Percentiles rank a stretch among this genome's conserved stretches.
phyloP scores from a whole-genome alignment of 1,284 basidiomycete genomes.

The Cerioporus squamosus region DNA sequence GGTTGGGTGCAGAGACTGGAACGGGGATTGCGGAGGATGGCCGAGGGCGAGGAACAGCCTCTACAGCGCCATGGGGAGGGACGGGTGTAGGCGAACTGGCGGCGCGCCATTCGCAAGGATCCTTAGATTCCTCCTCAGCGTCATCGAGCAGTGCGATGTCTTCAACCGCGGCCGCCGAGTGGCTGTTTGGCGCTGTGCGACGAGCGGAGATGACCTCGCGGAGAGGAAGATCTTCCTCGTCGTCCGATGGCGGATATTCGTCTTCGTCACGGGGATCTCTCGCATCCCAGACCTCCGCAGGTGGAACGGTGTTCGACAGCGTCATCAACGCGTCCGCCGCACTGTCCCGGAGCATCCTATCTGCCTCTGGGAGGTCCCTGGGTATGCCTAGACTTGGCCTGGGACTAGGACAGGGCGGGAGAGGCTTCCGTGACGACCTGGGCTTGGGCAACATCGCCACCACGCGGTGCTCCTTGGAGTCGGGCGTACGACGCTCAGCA shows the following conservation, averaged over 20 bases:
- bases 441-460: not conserved
- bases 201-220: not conserved
- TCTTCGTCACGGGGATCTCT: slow-evolving; percentile 8
- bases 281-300: slow-evolving; percentile 7
- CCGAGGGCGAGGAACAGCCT: not conserved
- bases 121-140: no score
- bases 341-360: slow-evolving; percentile 3
- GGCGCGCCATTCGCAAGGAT: no score
- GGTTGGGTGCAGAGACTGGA: not conserved
- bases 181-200: no score
- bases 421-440: not conserved
- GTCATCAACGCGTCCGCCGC: slow-evolving; percentile 10
- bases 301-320: not conserved
- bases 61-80: not conserved
- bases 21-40: not conserved
- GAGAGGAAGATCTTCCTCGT: slow-evolving; percentile 20
- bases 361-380: slow-evolving; percentile 4
- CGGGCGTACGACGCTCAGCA: no score
- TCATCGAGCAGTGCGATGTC: no score
- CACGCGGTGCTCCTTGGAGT: no score
- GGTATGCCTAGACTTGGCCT: slow-evolving; percentile 7
- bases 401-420: not conserved
- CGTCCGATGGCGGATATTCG: slow-evolving; percentile 20
- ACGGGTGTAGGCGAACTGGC: no score
- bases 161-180: no score